These are phyloP conservation scores for Fusarium cicatricum DNA, from an alignment of 2,329 filamentous ascomycete genomes.

Conservation along the genomic window DNA sequence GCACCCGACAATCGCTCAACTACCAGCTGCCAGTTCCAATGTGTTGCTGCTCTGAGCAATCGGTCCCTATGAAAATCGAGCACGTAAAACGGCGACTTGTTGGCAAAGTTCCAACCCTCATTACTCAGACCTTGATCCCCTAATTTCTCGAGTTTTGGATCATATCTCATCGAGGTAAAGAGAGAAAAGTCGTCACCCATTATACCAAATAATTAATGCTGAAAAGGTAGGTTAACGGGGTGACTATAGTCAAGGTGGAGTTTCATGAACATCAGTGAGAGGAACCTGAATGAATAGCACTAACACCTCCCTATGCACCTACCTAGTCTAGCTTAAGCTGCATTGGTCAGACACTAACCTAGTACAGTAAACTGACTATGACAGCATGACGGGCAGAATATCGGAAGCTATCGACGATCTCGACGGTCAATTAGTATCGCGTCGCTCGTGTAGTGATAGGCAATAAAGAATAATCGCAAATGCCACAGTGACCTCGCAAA, in stretches of 20 bases:
- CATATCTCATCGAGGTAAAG: conserved; percentile 77
- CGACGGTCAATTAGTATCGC: background rate
- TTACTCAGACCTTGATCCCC: conserved; percentile 50
- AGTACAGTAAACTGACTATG: too few relatives aligned
- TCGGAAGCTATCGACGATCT: background rate
- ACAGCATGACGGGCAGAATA: background rate
- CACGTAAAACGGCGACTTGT: conserved; percentile 77
- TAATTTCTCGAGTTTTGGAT: conserved; percentile 62
- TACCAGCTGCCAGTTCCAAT: conserved; percentile 64
- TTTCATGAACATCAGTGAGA: background rate
- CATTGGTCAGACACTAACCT: too few relatives aligned
- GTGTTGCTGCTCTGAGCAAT: conserved; percentile 68
- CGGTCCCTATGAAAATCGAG: conserved; percentile 80
- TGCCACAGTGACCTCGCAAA: too few relatives aligned
- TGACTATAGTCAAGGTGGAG: background rate
- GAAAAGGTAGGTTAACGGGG: background rate
- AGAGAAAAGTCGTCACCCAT: conserved; percentile 63
- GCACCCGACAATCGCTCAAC: conserved; percentile 55
- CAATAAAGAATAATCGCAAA: too few relatives aligned
- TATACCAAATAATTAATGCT: background rate
- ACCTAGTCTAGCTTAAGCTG: too few relatives aligned
- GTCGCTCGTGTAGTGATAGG: too few relatives aligned
- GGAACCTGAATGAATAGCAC: too few relatives aligned
- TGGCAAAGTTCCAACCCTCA: conserved; percentile 61
- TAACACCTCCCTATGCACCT: too few relatives aligned